A percentile compares a stretch with the other conserved stretches of the same genome.
phyloP scores from a whole-genome alignment of 2,329 filamentous ascomycete genomes.

The Hypoxylon sp. region DNA sequence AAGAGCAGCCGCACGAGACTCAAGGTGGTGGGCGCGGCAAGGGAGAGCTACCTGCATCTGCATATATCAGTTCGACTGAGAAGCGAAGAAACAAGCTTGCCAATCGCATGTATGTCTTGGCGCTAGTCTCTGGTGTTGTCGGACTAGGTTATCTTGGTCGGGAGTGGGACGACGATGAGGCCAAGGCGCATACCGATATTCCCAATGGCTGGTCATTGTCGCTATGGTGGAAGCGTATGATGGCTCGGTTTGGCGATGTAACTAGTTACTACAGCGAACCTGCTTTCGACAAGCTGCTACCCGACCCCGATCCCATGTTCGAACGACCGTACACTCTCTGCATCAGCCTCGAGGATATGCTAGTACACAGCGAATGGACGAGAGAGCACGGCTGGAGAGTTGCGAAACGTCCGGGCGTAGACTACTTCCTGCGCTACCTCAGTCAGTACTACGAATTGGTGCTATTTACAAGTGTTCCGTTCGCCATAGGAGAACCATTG shows the following conservation, averaged over 20 bases:
- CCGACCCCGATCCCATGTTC: constrained; percentile 82
- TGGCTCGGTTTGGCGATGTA: constrained; percentile 80
- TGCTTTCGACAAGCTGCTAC: constrained; percentile 92
- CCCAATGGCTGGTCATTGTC: constrained; percentile 83
- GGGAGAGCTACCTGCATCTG: constrained; percentile 79
- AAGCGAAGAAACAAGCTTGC: constrained; percentile 82
- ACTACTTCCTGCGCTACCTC: constrained; percentile 97
- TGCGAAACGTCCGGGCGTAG: constrained; percentile 93
- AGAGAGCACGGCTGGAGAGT: constrained; percentile 95
- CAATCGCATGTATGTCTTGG: constrained; percentile 78
- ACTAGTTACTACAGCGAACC: constrained; percentile 96
- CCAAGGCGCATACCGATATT: constrained; percentile 75
- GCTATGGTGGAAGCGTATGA: constrained; percentile 85
- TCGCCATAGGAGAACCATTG: constrained; percentile 86
- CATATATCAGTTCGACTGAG: constrained; percentile 93
- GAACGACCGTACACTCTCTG: constrained; percentile 93
- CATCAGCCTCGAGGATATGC: constrained; percentile 90
- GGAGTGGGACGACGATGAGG: constrained; percentile 88
- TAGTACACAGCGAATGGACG: constrained; percentile 95
- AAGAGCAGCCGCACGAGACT: constrained; percentile 56
- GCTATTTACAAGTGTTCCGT: constrained; percentile 91
- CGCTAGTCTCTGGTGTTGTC: constrained; percentile 69
- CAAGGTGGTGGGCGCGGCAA: constrained; percentile 67
- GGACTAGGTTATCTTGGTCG: constrained; percentile 84
- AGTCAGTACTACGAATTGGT: constrained; percentile 99